Evolutionary conservation across 345 rosid genomes (phyloP).

Genomic region (Camelina neglecta): DNA sequence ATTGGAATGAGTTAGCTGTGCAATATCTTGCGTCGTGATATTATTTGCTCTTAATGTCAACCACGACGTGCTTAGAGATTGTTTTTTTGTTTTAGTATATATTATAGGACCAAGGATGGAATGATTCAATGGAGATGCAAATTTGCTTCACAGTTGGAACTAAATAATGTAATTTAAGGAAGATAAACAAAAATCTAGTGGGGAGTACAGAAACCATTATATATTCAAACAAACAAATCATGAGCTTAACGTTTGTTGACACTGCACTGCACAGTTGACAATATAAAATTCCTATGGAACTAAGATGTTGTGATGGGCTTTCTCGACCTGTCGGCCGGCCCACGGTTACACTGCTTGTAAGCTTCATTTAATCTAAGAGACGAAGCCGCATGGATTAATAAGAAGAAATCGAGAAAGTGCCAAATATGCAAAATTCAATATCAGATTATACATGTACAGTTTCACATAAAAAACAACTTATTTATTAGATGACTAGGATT

Average conservation of each 20-base stretch:
- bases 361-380: background rate
- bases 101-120: background rate
- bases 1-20: constrained; percentile 28
- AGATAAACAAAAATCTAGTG: background rate
- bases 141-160: background rate
- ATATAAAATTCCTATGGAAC: background rate
- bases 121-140: constrained; percentile 11
- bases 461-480: too few species aligned
- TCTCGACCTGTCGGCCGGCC: constrained; percentile 15
- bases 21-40: constrained; percentile 33
- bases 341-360: background rate
- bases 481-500: too few species aligned
- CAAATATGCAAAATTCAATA: too few species aligned
- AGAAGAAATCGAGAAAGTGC: background rate
- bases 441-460: too few species aligned
- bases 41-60: constrained; percentile 42
- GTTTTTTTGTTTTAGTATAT: constrained; percentile 2
- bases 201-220: background rate
- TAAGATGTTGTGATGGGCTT: constrained; percentile 14
- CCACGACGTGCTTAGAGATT: constrained; percentile 27
- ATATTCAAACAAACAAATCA: constrained; percentile 16
- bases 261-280: background rate
- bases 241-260: background rate
- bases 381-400: background rate
- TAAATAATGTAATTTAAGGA: constrained; percentile 12